phyloP scores from a whole-genome alignment of 768 basidiomycete genomes.

The Tricholoma matsutake region DNA sequence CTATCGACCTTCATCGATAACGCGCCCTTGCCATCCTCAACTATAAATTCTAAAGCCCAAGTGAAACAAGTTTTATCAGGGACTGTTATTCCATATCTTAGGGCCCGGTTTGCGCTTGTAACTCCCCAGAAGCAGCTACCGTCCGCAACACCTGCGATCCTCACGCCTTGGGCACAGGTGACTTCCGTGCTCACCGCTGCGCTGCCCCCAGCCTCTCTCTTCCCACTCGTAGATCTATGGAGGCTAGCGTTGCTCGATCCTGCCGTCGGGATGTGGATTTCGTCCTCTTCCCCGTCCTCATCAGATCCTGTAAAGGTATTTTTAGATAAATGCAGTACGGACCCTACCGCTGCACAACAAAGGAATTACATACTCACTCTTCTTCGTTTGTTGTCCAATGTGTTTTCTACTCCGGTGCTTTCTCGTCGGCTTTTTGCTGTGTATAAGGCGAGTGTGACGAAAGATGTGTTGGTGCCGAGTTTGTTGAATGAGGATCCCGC shows the following conservation, averaged over 20 bases:
- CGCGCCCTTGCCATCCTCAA: constrained; percentile 24
- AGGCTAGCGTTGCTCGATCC: constrained; percentile 71
- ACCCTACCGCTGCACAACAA: constrained; percentile 15
- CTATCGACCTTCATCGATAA: constrained; percentile 60
- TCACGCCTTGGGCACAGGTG: constrained; percentile 47
- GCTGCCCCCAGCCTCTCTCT: constrained; percentile 57
- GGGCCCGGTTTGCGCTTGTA: constrained; percentile 45
- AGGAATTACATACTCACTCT: constrained; percentile 64
- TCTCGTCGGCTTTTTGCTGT: constrained; percentile 33
- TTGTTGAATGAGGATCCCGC: constrained; percentile 64
- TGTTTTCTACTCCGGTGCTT: constrained; percentile 53
- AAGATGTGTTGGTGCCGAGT: constrained; percentile 54
- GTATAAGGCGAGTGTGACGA: constrained; percentile 37
- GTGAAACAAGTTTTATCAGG: constrained; percentile 49
- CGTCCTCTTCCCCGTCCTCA: constrained; percentile 27
- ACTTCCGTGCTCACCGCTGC: constrained; percentile 40
- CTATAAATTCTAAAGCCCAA: constrained; percentile 28
- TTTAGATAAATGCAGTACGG: constrained; percentile 34
- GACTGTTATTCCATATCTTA: constrained; percentile 62
- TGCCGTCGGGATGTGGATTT: constrained; percentile 49
- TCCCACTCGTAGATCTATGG: constrained; percentile 85
- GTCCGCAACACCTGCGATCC: constrained; percentile 34
- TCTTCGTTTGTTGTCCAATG: constrained; percentile 67
- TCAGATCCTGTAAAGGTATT: constrained; percentile 44
- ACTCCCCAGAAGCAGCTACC: constrained; percentile 13